phyloP scores from a whole-genome alignment of 2,329 filamentous ascomycete genomes.

The Talaromyces funiculosus region DNA sequence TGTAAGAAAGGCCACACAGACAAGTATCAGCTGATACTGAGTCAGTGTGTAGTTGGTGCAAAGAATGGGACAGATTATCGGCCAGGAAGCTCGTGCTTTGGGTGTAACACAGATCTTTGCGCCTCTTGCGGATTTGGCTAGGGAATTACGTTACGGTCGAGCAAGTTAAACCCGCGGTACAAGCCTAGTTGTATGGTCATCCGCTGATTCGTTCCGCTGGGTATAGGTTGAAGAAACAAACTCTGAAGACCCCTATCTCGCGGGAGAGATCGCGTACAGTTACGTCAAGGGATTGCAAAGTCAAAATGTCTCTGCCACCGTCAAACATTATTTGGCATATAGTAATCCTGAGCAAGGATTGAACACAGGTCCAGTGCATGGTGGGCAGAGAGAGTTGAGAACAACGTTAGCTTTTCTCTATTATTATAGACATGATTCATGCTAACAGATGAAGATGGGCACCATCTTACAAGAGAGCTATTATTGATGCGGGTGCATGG shows the following conservation, averaged over 20 bases:
- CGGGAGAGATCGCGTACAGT: slow-evolving; percentile 62
- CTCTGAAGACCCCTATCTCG: slow-evolving; percentile 62
- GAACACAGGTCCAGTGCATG: slow-evolving; percentile 58
- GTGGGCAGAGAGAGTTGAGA: slow-evolving; percentile 50
- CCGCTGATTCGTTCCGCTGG: too few relatives aligned
- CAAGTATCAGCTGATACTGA: neutral
- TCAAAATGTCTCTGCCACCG: slow-evolving; percentile 61
- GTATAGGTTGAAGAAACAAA: slow-evolving; percentile 61
- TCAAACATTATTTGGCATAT: slow-evolving; percentile 71
- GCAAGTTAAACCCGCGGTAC: slow-evolving; percentile 25
- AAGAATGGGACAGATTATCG: slow-evolving; percentile 63
- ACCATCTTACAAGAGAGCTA: slow-evolving; percentile 61
- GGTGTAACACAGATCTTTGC: slow-evolving; percentile 70
- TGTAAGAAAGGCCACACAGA: slow-evolving; percentile 16
- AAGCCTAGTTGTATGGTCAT: too few relatives aligned
- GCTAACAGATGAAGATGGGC: slow-evolving; percentile 32
- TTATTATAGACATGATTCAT: neutral
- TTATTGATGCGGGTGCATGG: slow-evolving; percentile 63
- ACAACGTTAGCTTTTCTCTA: slow-evolving; percentile 48
- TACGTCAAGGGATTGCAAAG: slow-evolving; percentile 59
- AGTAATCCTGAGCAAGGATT: slow-evolving; percentile 65
- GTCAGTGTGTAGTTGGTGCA: slow-evolving; percentile 44
- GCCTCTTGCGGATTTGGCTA: slow-evolving; percentile 63
- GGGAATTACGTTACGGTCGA: slow-evolving; percentile 65
- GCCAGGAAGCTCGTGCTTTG: slow-evolving; percentile 58